A percentile compares a stretch with the other conserved stretches of the same genome.
Conservation (phyloP, 2,329 filamentous ascomycete species). For the Penicillium italicum region DNA sequence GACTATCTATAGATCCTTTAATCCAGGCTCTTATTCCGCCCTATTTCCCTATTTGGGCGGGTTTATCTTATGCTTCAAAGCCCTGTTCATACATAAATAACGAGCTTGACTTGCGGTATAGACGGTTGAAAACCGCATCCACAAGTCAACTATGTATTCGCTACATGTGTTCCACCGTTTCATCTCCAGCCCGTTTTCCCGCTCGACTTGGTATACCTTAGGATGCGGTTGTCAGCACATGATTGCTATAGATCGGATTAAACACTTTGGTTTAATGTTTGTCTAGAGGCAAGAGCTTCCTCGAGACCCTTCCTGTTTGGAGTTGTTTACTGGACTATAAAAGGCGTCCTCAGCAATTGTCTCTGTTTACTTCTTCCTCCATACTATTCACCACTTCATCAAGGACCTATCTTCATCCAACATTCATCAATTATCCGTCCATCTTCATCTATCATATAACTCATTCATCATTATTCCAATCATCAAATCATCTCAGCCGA, state of each 20-base stretch:
- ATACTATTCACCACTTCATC: neutral
- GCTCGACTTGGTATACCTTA: neutral
- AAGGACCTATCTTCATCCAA: neutral
- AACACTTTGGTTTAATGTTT: neutral
- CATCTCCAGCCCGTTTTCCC: too few relatives aligned
- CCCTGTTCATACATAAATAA: too few relatives aligned
- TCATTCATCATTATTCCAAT: neutral
- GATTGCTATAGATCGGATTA: neutral
- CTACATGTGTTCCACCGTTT: too few relatives aligned
- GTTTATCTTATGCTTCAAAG: too few relatives aligned
- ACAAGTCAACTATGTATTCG: too few relatives aligned
- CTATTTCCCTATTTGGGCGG: too few relatives aligned
- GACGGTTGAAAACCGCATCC: too few relatives aligned
- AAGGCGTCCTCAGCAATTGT: neutral
- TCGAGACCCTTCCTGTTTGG: neutral
- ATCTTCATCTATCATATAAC: neutral
- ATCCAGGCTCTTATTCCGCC: too few relatives aligned
- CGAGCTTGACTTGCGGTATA: too few relatives aligned
- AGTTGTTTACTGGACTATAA: neutral
- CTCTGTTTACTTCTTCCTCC: neutral
- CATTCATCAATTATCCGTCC: too few relatives aligned
- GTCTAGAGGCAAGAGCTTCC: neutral
- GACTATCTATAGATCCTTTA: too few relatives aligned
- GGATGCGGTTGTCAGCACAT: neutral
- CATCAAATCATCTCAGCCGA: neutral